These are phyloP conservation scores for Scenedesmus sp. DNA, from an alignment of 163 green algal species.

Conservation along the genomic window DNA sequence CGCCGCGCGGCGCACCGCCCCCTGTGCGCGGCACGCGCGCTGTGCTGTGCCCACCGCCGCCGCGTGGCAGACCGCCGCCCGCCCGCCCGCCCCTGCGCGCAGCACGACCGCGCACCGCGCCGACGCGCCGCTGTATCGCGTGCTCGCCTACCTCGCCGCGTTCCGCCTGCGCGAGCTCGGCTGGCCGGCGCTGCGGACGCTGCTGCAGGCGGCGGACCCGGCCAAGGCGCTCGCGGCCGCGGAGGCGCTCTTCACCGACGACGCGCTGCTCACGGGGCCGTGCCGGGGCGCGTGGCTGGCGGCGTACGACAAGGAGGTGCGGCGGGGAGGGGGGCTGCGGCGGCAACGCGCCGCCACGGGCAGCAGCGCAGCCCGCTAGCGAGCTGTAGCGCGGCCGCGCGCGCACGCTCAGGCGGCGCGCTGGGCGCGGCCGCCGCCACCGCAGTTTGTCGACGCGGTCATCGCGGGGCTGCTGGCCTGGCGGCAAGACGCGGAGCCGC, in stretches of 20 bases:
- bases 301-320: constrained; percentile 74
- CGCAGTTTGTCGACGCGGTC: constrained; percentile 72
- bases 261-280: constrained; percentile 53
- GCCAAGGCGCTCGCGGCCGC: constrained; percentile 82
- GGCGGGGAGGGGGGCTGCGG: not conserved
- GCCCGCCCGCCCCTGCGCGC: too few relatives aligned
- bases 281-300: constrained; percentile 79
- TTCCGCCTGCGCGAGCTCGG: constrained; percentile 53
- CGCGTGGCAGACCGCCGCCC: too few relatives aligned
- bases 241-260: constrained; percentile 72
- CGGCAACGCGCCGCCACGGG: not conserved
- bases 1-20: too few relatives aligned
- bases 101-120: constrained; percentile 65
- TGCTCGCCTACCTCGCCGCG: constrained; percentile 77
- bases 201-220: constrained; percentile 66
- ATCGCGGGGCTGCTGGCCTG: constrained; percentile 60
- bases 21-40: too few relatives aligned
- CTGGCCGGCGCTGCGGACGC: constrained; percentile 51
- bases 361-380: not conserved
- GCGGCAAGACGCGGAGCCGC: constrained; percentile 46
- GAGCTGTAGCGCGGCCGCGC: not conserved
- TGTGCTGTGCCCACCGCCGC: too few relatives aligned
- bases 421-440: not conserved
- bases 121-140: constrained; percentile 74
- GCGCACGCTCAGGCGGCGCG: not conserved